These are phyloP conservation scores for Phylloporus scabripes DNA, from an alignment of 768 basidiomycete species.

Conservation along the genomic window DNA sequence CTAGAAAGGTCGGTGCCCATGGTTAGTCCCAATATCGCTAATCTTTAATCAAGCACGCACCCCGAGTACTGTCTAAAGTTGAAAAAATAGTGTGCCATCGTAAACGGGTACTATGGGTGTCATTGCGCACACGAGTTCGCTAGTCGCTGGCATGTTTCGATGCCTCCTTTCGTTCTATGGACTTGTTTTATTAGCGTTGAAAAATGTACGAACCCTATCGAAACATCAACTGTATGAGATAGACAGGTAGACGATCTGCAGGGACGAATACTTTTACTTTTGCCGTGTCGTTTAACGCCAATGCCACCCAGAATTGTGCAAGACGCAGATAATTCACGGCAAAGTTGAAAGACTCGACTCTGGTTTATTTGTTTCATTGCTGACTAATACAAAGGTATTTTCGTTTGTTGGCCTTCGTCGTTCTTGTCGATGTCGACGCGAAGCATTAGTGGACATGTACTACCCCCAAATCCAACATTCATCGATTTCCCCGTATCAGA, in stretches of 20 bases:
- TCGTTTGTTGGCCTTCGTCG: background rate
- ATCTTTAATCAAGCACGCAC: too few relatives aligned
- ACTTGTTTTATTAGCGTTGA: too few relatives aligned
- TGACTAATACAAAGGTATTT: background rate
- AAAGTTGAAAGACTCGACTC: background rate
- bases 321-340: slow-evolving; percentile 64
- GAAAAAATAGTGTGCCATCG: too few relatives aligned
- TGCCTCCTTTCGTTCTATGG: too few relatives aligned
- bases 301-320: slow-evolving; percentile 37
- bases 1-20: too few relatives aligned
- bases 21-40: too few relatives aligned
- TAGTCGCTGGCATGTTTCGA: too few relatives aligned
- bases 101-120: too few relatives aligned
- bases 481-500: slow-evolving; percentile 61
- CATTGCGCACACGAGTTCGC: too few relatives aligned
- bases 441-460: slow-evolving; percentile 9
- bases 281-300: slow-evolving; percentile 69
- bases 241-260: slow-evolving; percentile 57
- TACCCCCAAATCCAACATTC: slow-evolving; percentile 51
- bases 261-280: slow-evolving; percentile 36
- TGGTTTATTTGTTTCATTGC: slow-evolving; percentile 3
- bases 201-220: slow-evolving; percentile 26
- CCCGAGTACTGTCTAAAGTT: too few relatives aligned
- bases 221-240: slow-evolving; percentile 41
- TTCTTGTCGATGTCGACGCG: slow-evolving; percentile 23